A percentile compares a stretch with the other conserved stretches of the same genome.
These are phyloP conservation scores for Trichocladium antarcticum DNA, from an alignment of 495 filamentous ascomycete genomes.

Conservation along the genomic window DNA sequence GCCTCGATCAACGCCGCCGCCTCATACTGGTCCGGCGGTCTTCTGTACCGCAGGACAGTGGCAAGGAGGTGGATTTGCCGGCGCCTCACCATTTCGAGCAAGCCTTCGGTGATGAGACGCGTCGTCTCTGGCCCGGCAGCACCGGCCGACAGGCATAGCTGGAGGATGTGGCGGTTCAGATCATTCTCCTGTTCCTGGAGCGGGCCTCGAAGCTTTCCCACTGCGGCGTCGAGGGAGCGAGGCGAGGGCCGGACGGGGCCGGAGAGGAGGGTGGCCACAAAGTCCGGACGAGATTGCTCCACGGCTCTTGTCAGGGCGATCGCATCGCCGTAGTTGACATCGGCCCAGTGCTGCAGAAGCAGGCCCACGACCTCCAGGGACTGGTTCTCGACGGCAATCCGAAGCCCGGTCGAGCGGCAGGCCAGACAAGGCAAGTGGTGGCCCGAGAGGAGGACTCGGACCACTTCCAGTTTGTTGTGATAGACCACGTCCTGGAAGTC, in stretches of 20 bases:
- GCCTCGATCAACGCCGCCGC: constrained; percentile 20
- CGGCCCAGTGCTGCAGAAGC: constrained; percentile 20
- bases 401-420: constrained; percentile 22
- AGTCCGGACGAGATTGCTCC: constrained; percentile 16
- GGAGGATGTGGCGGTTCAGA: constrained; percentile 14
- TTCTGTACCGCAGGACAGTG: constrained; percentile 14
- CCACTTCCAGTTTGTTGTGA: constrained; percentile 12
- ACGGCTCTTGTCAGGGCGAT: constrained; percentile 19
- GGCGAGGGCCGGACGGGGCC: constrained; percentile 19
- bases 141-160: constrained; percentile 19
- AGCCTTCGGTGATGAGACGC: constrained; percentile 14
- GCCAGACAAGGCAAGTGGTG: constrained; percentile 22
- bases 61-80: constrained; percentile 12
- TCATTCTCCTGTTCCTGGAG: constrained; percentile 8
- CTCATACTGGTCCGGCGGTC: constrained; percentile 12
- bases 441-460: constrained; percentile 19
- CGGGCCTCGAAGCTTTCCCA: constrained; percentile 9
- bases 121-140: constrained; percentile 20
- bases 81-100: constrained; percentile 15
- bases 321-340: constrained; percentile 22
- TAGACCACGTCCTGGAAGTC: constrained; percentile 23
- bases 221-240: constrained; percentile 18
- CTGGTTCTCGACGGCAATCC: constrained; percentile 23
- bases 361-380: constrained; percentile 14
- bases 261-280: constrained; percentile 18